Conservation (phyloP, 2,329 filamentous ascomycete species). For the Neurospora crassa region DNA sequence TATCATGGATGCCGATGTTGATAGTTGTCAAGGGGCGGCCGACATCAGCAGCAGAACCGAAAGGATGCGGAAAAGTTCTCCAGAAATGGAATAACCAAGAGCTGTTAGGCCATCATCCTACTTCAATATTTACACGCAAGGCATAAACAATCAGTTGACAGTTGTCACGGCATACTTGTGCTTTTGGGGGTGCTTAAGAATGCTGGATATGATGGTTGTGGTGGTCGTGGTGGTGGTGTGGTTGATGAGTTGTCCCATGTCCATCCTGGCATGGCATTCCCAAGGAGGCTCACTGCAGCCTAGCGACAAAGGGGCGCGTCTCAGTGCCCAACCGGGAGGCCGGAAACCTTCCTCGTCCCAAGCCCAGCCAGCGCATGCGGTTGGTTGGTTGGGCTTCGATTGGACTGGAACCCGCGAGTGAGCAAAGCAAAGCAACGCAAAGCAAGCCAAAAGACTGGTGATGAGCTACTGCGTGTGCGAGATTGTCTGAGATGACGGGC, state of each 20-base stretch:
- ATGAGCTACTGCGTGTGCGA: background rate
- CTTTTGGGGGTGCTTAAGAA: slow-evolving; percentile 2
- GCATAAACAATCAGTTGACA: slow-evolving; percentile 7
- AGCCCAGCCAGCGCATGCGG: background rate
- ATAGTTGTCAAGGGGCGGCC: background rate
- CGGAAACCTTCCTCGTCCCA: slow-evolving; percentile 11
- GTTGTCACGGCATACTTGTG: slow-evolving; percentile 9
- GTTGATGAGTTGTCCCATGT: slow-evolving; percentile 40
- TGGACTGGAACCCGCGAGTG: slow-evolving; percentile 19
- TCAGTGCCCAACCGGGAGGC: slow-evolving; percentile 39
- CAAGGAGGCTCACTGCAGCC: slow-evolving; percentile 21
- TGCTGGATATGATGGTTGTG: background rate
- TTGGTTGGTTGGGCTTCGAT: slow-evolving; percentile 27
- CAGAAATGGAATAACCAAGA: background rate
- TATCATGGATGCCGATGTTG: background rate
- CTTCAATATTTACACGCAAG: background rate
- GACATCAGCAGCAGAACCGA: background rate
- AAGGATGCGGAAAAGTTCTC: background rate
- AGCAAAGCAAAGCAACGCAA: background rate
- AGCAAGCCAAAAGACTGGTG: background rate
- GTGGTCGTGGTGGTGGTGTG: slow-evolving; percentile 22
- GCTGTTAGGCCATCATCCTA: background rate
- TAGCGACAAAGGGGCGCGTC: slow-evolving; percentile 31
- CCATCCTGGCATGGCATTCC: slow-evolving; percentile 7
- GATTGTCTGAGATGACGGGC: background rate